Conservation (phyloP, 805 yeast species). For the Pichia gijzeniarum region DNA sequence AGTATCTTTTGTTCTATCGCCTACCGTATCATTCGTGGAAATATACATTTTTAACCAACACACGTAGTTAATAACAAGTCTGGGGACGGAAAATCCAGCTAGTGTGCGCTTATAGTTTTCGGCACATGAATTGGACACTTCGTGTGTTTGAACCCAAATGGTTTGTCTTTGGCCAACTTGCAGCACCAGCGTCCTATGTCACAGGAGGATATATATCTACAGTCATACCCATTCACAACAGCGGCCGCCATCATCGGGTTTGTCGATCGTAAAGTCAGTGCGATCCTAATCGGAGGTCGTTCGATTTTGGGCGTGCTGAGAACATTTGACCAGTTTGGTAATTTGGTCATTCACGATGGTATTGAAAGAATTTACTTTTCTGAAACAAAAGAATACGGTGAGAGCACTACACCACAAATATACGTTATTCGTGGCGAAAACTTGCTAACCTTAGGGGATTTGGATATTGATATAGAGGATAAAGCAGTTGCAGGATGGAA, state of each 20-base stretch:
- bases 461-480: constrained; percentile 84
- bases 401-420: constrained; percentile 56
- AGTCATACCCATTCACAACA: constrained; percentile 77
- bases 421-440: constrained; percentile 93
- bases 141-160: no score
- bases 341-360: constrained; percentile 87
- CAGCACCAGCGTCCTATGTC: constrained; percentile 8
- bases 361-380: constrained; percentile 73
- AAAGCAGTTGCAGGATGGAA: constrained; percentile 50
- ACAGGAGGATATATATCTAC: constrained; percentile 54
- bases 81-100: no score
- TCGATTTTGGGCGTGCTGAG: constrained; percentile 82
- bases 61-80: no score
- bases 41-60: no score
- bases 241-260: constrained; percentile 88
- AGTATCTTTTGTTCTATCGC: neutral
- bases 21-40: no score
- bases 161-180: constrained; percentile 3
- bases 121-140: no score
- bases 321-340: constrained; percentile 93
- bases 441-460: constrained; percentile 88
- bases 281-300: constrained; percentile 83
- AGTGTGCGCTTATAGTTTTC: neutral
- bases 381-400: constrained; percentile 53
- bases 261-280: constrained; percentile 74